Percentiles rank a stretch among this genome's conserved stretches.
These are phyloP conservation scores for Boletus albobrunnescens DNA, from an alignment of 1,284 basidiomycete genomes.

Conservation along the genomic window DNA sequence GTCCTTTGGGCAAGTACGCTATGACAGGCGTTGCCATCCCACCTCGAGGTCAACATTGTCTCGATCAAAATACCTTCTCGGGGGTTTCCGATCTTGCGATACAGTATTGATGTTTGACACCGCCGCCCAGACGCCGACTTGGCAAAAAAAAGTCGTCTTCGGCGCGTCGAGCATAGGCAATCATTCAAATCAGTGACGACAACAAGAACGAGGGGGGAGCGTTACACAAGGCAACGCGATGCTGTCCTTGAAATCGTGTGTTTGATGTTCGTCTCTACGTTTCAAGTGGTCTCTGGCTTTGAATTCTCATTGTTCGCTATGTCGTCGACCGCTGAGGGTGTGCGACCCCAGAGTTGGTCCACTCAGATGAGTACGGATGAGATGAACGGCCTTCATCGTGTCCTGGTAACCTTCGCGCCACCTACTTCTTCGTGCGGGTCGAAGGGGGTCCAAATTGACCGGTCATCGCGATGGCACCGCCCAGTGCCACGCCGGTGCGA, in stretches of 20 bases:
- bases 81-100: background rate
- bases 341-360: background rate
- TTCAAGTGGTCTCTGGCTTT: no score
- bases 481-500: background rate
- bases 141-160: background rate
- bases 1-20: no score
- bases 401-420: background rate
- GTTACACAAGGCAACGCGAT: background rate
- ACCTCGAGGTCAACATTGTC: background rate
- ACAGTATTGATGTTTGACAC: background rate
- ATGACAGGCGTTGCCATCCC: slow-evolving; percentile 4
- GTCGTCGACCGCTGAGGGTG: background rate
- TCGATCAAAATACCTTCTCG: background rate
- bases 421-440: background rate
- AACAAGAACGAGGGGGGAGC: background rate
- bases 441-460: background rate
- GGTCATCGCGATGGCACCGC: background rate
- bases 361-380: background rate
- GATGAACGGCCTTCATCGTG: background rate
- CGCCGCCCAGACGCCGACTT: background rate
- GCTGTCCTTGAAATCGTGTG: background rate
- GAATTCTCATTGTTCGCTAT: background rate
- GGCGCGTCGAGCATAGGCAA: background rate
- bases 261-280: background rate
- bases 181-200: background rate